Base-by-base conservation (phyloP, 1,284 basidiomycete genomes). In the Sanguinoderma infundibulare region DNA sequence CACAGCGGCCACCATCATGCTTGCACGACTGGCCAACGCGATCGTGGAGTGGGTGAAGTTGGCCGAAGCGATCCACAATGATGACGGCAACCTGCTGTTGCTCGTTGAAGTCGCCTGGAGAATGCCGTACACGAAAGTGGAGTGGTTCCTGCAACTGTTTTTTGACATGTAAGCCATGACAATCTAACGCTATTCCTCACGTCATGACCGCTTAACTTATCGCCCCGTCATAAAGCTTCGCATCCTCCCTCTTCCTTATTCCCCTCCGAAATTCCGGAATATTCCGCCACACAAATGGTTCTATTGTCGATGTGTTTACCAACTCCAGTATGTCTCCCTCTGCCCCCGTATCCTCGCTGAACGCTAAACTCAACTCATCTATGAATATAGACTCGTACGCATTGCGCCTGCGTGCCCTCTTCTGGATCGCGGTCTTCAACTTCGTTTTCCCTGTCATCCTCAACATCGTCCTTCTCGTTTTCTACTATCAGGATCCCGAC, bases 381-480 rank as follows among this genome's bases (percentile, higher is more conserved):
- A 34, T 46, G 8, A n/a, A 2, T n/a, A 20, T 15, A 34, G 26
- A 28, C 17, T 49, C 55, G 15, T 50, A 57, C 35, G 6, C 36
- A 1, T 2, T 35, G 2, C 50, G 57, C 12, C 30, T 58, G 2
- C 38, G 57, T 26, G 64, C 67, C 0, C 62, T 75, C 8, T 72
- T 74, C 61, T 75, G 73, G 70, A 72, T 74, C 38, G 63, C 71
- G 2, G 49, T 63, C 7, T 69, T 68, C 36, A 74, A 73, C 62
- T 74, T 74, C 54, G 67, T 74, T 44, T 64, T 74, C 38, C 73
- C 74, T 1, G 70, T 69, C 9, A 55, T 74, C 30, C 55, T 75
- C 24, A 67, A 67, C 57, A 63, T 72, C 53, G 56, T 58, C 17
- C 69, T 71, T 57, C 64, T 73, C 28, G 49, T 65, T 12, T 57